Conservation (phyloP, 108 stramenopile species). For the Aureococcus anophagefferens region DNA sequence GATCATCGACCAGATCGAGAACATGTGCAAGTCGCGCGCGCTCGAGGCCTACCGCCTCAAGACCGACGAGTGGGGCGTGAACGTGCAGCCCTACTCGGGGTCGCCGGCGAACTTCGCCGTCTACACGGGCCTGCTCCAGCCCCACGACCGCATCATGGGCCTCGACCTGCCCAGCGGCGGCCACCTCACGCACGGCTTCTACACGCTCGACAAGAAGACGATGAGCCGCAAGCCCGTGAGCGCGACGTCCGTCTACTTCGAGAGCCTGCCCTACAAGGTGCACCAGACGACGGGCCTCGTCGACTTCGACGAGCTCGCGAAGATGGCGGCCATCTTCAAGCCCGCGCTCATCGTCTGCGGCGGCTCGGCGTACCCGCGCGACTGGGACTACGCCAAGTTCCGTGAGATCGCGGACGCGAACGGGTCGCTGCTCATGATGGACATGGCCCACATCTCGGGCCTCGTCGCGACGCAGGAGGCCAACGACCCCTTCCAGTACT, state of each 20-base stretch:
- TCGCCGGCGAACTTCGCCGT: slow-evolving; percentile 99
- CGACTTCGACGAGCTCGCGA: slow-evolving; percentile 82
- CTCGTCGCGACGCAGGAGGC: slow-evolving; percentile 89
- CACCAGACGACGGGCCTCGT: slow-evolving; percentile 87
- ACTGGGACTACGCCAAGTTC: slow-evolving; percentile 96
- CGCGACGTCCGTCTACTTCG: slow-evolving; percentile 99
- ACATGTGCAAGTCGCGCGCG: slow-evolving; percentile 86
- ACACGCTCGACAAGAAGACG: slow-evolving; percentile 96
- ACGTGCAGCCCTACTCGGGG: slow-evolving; percentile 92
- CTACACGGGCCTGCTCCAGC: slow-evolving; percentile 88
- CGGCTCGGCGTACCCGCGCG: slow-evolving; percentile 98
- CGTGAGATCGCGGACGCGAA: slow-evolving; percentile 96
- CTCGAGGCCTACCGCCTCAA: slow-evolving; percentile 87
- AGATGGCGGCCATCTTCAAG: slow-evolving; percentile 88
- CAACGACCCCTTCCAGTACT: slow-evolving; percentile 80
- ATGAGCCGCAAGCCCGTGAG: slow-evolving; percentile 83
- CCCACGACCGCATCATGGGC: slow-evolving; percentile 99
- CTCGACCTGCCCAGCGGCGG: slow-evolving; percentile 97
- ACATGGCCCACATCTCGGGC: slow-evolving; percentile 99
- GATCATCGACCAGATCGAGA: slow-evolving; percentile 91
- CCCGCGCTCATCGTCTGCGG: slow-evolving; percentile 95
- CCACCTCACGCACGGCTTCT: slow-evolving; percentile 97
- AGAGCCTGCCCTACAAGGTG: slow-evolving; percentile 96
- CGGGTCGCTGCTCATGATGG: slow-evolving; percentile 92
- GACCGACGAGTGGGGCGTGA: slow-evolving; percentile 96